Evolutionary conservation across 192 early-diverging fungal species (phyloP), one percentile per base, ranked within the genome.

Genomic region (Coemansia furcata): DNA sequence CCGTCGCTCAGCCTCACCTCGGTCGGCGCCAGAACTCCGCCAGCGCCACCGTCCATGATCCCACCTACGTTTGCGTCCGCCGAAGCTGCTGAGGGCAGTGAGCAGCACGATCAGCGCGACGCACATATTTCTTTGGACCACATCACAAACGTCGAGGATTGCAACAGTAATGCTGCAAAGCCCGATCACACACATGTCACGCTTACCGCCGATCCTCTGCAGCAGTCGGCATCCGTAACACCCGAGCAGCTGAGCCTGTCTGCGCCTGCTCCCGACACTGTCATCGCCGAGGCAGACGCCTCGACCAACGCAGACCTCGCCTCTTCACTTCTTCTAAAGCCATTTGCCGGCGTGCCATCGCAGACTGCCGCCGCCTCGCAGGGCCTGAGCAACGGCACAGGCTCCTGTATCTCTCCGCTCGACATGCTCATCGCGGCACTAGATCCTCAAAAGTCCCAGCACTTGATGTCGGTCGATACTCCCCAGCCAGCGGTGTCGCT

Each of bases 371-470:
- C 57, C 15, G 74, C 72, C 1, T 70, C 78, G 3, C 73, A 80
- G 42, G 72, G 73, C 60, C 39, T 75, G 52, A 66, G 54, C 30
- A 57, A 75, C 17, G 58, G 50, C 49, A 52, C 62, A 15, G 55
- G 66, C 62, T 30, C 69, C 4, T 52, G 68, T 21, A 49, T 73
- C 37, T 81, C 74, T 3, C 78, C 73, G n/a, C 58, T 81, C 39
- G 78, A 81, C 33, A 81, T 81, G 78, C 67, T 81, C 35, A 76
- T 81, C 43, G 78, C 78, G 2, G 78, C 78, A 1, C 70, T 81
- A 19, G 78, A 81, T 43, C 73, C 73, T 0, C 69, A 71, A 32
- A 74, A 74, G 29, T 32, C 59, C 8, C 62, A 65, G 19, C 63
- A 69, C 54, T 60, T 39, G 33, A 32, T 32, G 54, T 7, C 29